Evolutionary conservation across 768 basidiomycete genomes (phyloP).

Genomic region (Phanerochaete sordida): DNA sequence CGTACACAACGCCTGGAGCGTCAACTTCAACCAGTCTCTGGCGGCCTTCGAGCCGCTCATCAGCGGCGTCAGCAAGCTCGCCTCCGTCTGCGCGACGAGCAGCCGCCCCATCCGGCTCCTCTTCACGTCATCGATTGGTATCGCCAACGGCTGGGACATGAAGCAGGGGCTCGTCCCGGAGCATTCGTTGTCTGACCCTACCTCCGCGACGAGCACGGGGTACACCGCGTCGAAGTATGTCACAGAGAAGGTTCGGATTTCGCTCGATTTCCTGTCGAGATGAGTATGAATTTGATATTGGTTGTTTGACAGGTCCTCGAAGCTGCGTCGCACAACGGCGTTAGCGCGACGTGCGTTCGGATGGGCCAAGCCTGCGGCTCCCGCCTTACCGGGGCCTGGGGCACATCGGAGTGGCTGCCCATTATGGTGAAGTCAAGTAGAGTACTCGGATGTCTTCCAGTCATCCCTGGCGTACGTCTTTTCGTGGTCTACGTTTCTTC

Average conservation of each 20-base stretch:
- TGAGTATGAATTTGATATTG: background rate
- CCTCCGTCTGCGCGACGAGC: constrained; percentile 3
- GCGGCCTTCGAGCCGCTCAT: background rate
- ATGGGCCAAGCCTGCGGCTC: constrained; percentile 26
- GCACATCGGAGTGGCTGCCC: constrained; percentile 27
- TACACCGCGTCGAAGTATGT: constrained; percentile 9
- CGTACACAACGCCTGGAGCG: constrained; percentile 7
- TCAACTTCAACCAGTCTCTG: constrained; percentile 6
- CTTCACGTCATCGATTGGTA: constrained; percentile 5
- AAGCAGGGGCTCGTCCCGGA: constrained; percentile 1
- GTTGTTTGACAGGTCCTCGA: background rate
- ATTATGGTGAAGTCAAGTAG: constrained; percentile 22
- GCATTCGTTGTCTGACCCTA: background rate
- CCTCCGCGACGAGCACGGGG: background rate
- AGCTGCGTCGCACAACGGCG: background rate
- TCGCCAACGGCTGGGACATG: background rate
- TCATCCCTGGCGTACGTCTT: constrained; percentile 1
- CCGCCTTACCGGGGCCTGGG: constrained; percentile 22
- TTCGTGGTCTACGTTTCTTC: no score
- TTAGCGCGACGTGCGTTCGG: constrained; percentile 16
- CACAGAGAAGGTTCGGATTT: background rate
- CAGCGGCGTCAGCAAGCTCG: background rate
- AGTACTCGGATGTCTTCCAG: constrained; percentile 14
- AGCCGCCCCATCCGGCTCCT: background rate
- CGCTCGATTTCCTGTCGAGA: background rate